A percentile compares a stretch with the other conserved stretches of the same genome.
Evolutionary conservation across 495 filamentous ascomycete genomes (phyloP).

Genomic region (Lasiosphaeriaceae sp.): DNA sequence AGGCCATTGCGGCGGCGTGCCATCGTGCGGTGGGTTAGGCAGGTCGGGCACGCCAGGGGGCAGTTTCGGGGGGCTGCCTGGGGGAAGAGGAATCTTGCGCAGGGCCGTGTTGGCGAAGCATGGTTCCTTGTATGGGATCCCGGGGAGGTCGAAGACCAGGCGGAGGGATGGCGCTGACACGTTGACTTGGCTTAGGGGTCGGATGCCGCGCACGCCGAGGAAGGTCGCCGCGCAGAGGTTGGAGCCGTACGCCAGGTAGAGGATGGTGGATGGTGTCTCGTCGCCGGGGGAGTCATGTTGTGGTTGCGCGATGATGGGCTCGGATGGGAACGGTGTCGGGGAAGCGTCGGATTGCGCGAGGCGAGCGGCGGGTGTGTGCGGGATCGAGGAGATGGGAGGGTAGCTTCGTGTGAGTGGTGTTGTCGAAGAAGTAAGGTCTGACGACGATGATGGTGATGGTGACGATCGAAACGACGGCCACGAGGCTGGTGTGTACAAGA

Average conservation of each 20-base stretch:
- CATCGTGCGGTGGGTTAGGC: conserved; percentile 39
- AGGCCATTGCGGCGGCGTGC: conserved; percentile 27
- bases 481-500: no score
- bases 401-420: conserved; percentile 5
- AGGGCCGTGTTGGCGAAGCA: conserved; percentile 81
- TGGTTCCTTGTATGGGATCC: conserved; percentile 82
- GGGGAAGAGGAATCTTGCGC: conserved; percentile 42
- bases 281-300: conserved; percentile 7
- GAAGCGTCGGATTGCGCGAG: conserved; percentile 28
- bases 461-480: not conserved
- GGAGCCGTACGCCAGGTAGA: conserved; percentile 95
- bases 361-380: conserved; percentile 17
- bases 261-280: conserved; percentile 47
- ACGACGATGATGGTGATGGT: not conserved
- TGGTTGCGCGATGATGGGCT: conserved; percentile 16
- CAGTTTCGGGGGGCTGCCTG: conserved; percentile 28
- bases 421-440: conserved; percentile 2
- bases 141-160: conserved; percentile 81
- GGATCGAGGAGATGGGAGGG: conserved; percentile 22
- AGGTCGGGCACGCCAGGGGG: conserved; percentile 25
- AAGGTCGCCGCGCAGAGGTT: conserved; percentile 79
- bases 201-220: conserved; percentile 67
- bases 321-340: conserved; percentile 22
- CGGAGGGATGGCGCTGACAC: conserved; percentile 73
- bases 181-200: conserved; percentile 70